Evolutionary conservation across 805 yeast species (phyloP), one percentile per base, ranked within the genome.

Genomic region (Yarrowia sp.): DNA sequence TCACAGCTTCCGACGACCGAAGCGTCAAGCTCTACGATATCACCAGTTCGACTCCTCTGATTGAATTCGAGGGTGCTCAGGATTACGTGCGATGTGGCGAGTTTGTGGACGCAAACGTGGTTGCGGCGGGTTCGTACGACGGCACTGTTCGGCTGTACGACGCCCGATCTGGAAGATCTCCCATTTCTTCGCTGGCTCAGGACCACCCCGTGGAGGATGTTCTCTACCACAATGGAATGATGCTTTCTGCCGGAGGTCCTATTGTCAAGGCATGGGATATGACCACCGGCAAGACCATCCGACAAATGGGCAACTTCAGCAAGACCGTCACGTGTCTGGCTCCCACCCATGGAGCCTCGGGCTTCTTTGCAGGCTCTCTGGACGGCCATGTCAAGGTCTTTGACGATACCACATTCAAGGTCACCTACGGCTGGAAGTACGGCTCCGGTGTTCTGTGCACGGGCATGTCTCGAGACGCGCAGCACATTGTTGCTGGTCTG

Each of bases 321-420:
- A 94, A 95, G 78, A 90, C 98, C 0, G 97, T 94, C 47, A 93
- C 98, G 15, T 87, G 93, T 70, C 80, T 93, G 70, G 87, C 90
- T 65, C 80, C 84, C 72, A 88, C 94, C 10, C 66, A 61, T 9
- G 60, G 58, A 3, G 74, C 72, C 10, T 80, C 86, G 63, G 94
- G 95, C n/a, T 80, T 95, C 53, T 80, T 95, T 38, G 98, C 97
- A 2, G 98, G 98, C 17, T 92, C 98, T 0, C 81, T 95, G 68
- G 99, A 95, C 79, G 99, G 99, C 20, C 99, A 95, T 78, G 97
- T 95, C 69, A 95, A 95, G 78, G 93, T 93, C 53, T 91, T 94
- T 76, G 98, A 93, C 77, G 85, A 91, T 44, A 79, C 84, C 34
- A 84, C 88, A 14, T 73, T 78, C 34, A 66, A 68, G 19, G 97